Percentiles rank a stretch among this genome's conserved stretches.
Conservation (phyloP, 2,329 filamentous ascomycete genomes). For the Claviceps fusiformis region DNA sequence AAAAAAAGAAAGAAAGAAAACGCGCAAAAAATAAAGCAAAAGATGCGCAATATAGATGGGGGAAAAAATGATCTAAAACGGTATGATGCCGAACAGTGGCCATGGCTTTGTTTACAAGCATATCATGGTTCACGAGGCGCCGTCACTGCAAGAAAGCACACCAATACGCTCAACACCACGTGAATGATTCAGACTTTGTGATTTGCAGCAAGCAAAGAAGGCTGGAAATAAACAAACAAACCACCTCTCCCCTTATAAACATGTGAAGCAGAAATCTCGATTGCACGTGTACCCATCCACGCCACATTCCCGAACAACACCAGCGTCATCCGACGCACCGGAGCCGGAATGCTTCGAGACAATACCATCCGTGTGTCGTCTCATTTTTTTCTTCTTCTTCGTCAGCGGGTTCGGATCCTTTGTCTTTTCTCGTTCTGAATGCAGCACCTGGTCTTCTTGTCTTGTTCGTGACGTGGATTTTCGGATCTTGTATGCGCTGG, state of each 20-base stretch:
- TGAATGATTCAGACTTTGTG: background rate
- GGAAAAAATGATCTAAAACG: too few species aligned
- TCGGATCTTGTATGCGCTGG: conserved; percentile 12
- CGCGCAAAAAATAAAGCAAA: too few species aligned
- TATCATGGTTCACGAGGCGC: too few species aligned
- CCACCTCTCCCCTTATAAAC: conserved; percentile 18
- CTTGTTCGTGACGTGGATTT: conserved; percentile 17
- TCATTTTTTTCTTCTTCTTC: conserved; percentile 2
- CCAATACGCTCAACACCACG: background rate
- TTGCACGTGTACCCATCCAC: conserved; percentile 41
- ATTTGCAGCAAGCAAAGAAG: too few species aligned
- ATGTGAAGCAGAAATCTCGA: conserved; percentile 47
- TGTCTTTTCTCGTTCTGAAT: conserved; percentile 11
- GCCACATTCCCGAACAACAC: conserved; percentile 34
- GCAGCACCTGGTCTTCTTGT: conserved; percentile 15
- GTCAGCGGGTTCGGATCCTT: conserved; percentile 1
- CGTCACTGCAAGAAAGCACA: too few species aligned
- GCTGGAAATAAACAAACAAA: background rate
- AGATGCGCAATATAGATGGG: too few species aligned
- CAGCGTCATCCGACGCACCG: conserved; percentile 32
- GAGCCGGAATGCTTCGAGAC: conserved; percentile 17
- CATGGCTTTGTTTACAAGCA: too few species aligned
- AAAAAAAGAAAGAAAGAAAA: too few species aligned
- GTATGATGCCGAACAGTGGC: too few species aligned
- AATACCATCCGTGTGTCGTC: conserved; percentile 2